Percentiles rank a stretch among this genome's conserved stretches.
Evolutionary conservation across 208 protist species (phyloP).

Genomic region (Herpetomonas tarakana): DNA sequence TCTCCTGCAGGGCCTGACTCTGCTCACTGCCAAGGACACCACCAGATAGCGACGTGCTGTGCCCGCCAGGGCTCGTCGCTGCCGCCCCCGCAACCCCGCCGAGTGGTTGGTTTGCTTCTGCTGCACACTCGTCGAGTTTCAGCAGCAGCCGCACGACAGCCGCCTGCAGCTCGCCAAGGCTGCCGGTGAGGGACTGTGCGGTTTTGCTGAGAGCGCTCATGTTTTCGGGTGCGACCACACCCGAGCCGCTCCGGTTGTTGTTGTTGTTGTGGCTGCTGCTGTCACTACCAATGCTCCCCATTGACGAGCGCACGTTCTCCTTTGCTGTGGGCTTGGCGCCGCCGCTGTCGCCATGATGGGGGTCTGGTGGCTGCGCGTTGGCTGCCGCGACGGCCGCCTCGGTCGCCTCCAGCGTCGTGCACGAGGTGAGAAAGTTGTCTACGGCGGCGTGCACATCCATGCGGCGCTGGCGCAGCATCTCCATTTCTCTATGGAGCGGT

Average conservation of each 20-base stretch:
- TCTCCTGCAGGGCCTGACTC: neutral
- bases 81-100: slow-evolving; percentile 4
- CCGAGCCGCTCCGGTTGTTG: slow-evolving; percentile 3
- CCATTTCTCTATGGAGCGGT: slow-evolving; percentile 48
- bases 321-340: neutral
- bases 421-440: slow-evolving; percentile 26
- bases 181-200: slow-evolving; percentile 24
- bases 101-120: slow-evolving; percentile 29
- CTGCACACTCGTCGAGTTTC: slow-evolving; percentile 26
- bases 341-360: neutral
- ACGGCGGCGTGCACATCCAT: slow-evolving; percentile 32
- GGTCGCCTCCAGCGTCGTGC: slow-evolving; percentile 2
- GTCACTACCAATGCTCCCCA: slow-evolving; percentile 4
- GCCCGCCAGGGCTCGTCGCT: neutral
- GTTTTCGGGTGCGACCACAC: neutral
- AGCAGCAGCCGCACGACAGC: slow-evolving; percentile 39
- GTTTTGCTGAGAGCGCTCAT: slow-evolving; percentile 5
- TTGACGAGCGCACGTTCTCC: neutral
- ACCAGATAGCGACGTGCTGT: no score
- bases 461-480: slow-evolving; percentile 34
- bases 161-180: slow-evolving; percentile 27
- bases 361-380: neutral
- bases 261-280: slow-evolving; percentile 4
- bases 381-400: neutral
- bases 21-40: neutral